Base-by-base conservation (phyloP, 192 early-diverging fungal genomes). In the Coemansia sp. region DNA sequence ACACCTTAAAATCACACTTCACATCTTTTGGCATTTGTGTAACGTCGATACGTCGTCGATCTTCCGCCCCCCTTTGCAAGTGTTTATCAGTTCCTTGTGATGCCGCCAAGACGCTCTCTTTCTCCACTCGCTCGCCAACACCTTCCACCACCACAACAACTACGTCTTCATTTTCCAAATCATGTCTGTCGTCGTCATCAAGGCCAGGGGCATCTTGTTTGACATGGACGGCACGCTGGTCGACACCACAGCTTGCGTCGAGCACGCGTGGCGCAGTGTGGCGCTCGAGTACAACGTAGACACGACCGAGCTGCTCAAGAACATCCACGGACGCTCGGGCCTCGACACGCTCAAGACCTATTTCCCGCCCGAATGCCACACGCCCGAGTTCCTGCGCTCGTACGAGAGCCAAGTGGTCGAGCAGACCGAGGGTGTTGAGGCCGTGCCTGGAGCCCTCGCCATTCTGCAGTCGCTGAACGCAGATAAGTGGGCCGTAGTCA, bases 151-250 rank as follows among this genome's bases (percentile, higher is more conserved):
- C 2, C 32, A 35, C 7, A 35, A 2, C 45, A 31, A 15, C 25
- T 5, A 22, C 5, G 8, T 59, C 12, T 59, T 20, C 20, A 14
- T 46, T 35, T 47, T 51, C 45, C 45, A 35, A 59, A 20, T 1
- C 1, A 41, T 59, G 36, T 47, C 36, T 41, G 39, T 59, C 29
- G 39, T 59, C 29, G 36, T 59, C 14, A 68, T 81, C 42, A 58
- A 40, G 41, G 62, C 78, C 25, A 60, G 64, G 37, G 78, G 53
- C 9, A 65, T 81, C 42, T 49, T 81, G 31, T 81, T 81, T 40
- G 78, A 81, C 54, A 71, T 81, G 70, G 78, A 81, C 37, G 78
- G 73, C 39, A 81, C 73, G 38, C 65, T 81, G 27, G 70, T 81
- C 25, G 67, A 79, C 51, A 79, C 77, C 11, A 56, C 64, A 0